These are phyloP conservation scores for Celoporthe dispersa DNA, from an alignment of 2,329 filamentous ascomycete species.

Conservation along the genomic window DNA sequence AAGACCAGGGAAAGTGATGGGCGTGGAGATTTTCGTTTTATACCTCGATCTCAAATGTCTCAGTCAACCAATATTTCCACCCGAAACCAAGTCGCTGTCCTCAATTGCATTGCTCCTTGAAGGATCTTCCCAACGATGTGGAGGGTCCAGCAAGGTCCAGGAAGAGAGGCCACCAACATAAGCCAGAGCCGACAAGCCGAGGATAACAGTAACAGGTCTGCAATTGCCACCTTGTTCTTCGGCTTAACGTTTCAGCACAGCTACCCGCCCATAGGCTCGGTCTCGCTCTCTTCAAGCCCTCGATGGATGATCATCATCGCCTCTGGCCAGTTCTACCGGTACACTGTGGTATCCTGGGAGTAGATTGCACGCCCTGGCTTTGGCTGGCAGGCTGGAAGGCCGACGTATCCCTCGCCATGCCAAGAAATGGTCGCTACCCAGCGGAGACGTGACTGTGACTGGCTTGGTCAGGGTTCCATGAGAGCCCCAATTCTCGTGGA, in stretches of 20 bases:
- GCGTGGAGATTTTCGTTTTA: not conserved
- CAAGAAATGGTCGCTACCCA: not conserved
- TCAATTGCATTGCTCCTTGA: not conserved
- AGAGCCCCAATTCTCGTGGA: not conserved
- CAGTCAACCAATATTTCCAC: not conserved
- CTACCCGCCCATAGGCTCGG: not conserved
- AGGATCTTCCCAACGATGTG: not conserved
- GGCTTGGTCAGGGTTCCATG: not conserved
- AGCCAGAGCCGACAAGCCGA: not conserved
- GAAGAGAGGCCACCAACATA: not conserved
- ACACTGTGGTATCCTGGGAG: not conserved
- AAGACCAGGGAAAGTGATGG: not conserved
- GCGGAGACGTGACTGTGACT: conserved; percentile 1
- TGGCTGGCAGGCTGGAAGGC: not conserved
- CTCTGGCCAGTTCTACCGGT: not conserved
- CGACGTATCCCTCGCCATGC: not conserved
- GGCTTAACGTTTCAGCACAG: not conserved
- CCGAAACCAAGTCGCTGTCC: not conserved
- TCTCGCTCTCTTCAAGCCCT: not conserved
- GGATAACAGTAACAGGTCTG: not conserved
- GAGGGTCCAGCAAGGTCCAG: not conserved
- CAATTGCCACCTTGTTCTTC: not conserved
- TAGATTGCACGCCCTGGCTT: not conserved
- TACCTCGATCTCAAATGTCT: not conserved
- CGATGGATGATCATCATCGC: not conserved